phyloP scores from a whole-genome alignment of 129 eudicot species.

The Pseudognaphalium luteoalbum region DNA sequence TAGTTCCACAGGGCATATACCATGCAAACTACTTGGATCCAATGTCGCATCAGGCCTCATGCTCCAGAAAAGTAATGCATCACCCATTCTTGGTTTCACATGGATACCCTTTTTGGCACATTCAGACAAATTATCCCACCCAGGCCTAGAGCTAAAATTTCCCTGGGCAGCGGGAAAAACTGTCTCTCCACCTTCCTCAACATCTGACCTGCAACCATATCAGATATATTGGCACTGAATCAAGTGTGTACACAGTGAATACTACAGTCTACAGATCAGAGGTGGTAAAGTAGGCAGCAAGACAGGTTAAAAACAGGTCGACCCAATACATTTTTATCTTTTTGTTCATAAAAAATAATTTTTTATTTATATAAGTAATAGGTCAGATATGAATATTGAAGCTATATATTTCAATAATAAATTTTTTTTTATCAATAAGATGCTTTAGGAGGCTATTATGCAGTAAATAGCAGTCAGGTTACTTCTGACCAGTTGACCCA shows the following conservation, averaged over 20 bases:
- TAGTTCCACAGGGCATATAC: conserved; percentile 32
- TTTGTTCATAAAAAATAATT: no score
- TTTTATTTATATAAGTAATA: no score
- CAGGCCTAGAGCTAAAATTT: conserved; percentile 62
- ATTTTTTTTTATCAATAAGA: background rate
- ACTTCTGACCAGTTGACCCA: background rate
- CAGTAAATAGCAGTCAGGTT: background rate
- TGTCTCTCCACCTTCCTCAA: conserved; percentile 99
- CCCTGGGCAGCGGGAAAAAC: conserved; percentile 83
- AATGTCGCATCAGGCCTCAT: conserved; percentile 97
- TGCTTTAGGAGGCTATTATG: background rate
- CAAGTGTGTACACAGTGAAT: background rate
- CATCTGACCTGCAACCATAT: conserved; percentile 69
- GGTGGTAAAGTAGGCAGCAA: background rate
- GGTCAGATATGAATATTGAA: background rate
- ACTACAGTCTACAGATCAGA: background rate
- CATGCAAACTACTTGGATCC: conserved; percentile 94
- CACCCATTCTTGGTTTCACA: conserved; percentile 89
- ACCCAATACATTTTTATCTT: background rate
- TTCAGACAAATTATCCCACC: conserved; percentile 84
- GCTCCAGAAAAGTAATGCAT: conserved; percentile 98
- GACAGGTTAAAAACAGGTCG: no score
- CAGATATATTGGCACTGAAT: background rate
- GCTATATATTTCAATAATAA: no score
- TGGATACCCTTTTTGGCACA: conserved; percentile 89